A percentile compares a stretch with the other conserved stretches of the same genome.
These are phyloP conservation scores for Candida pseudoviswanathii DNA, from an alignment of 1,139 yeast species.

Conservation along the genomic window DNA sequence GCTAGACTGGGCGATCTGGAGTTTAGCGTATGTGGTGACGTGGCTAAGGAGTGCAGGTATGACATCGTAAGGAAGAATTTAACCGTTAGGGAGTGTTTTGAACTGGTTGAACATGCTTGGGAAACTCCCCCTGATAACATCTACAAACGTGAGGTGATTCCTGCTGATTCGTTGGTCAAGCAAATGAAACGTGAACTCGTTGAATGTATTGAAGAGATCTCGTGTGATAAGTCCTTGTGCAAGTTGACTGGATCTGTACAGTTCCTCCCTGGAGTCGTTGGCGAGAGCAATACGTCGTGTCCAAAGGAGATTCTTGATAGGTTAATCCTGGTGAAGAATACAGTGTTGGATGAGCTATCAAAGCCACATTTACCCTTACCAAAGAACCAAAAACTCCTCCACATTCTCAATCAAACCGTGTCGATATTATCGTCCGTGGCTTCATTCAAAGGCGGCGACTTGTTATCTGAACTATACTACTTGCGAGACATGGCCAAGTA, in stretches of 20 bases:
- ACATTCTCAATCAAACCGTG: slow-evolving; percentile 19
- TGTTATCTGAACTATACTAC: slow-evolving; percentile 29
- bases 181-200: neutral
- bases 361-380: slow-evolving; percentile 12
- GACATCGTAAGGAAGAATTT: slow-evolving; percentile 9
- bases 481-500: slow-evolving; percentile 37
- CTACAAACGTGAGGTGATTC: neutral
- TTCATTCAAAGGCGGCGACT: slow-evolving; percentile 21
- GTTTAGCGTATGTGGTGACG: slow-evolving; percentile 3
- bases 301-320: slow-evolving; percentile 16
- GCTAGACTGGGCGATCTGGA: slow-evolving; percentile 16
- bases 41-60: neutral
- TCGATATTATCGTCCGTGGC: slow-evolving; percentile 29
- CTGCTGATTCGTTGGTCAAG: neutral
- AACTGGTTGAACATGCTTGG: too few species aligned
- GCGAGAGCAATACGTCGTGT: slow-evolving; percentile 10
- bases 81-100: slow-evolving; percentile 3
- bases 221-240: neutral
- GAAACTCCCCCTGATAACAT: neutral
- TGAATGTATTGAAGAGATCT: neutral
- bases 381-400: slow-evolving; percentile 2
- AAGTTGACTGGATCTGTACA: slow-evolving; percentile 15
- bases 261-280: slow-evolving; percentile 18
- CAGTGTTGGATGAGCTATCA: slow-evolving; percentile 15
- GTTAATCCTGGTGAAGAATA: slow-evolving; percentile 22